Base-by-base conservation (phyloP, 2,329 filamentous ascomycete genomes). In the Claviceps africana region DNA sequence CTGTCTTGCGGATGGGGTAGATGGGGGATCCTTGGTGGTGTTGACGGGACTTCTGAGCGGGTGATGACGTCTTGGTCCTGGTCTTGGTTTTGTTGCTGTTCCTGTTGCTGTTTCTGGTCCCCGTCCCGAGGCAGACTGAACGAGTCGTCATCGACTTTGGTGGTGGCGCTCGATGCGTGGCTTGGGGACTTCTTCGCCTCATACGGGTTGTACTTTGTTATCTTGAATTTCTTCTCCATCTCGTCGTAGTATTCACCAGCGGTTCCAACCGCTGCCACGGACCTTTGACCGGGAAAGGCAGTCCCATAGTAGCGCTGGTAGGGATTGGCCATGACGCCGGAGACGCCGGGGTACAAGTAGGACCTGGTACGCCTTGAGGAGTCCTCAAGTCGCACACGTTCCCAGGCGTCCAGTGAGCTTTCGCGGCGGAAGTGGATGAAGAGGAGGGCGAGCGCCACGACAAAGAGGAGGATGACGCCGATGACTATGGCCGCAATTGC, bases 401-500 rank as follows among this genome's bases (percentile, higher is more conserved):
- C 39, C 40, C 47, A 35, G 15, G 60, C 57, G 6, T 62, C 57
- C 39, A 64, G 64, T 21, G 61, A 60, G 43, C 67, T 66, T 56
- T 76, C 70, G 21, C 66, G 67, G 8, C 72, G 69, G 57, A 72
- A 74, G 62, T 80, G 72, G 1, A 78, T 55, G 50, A 68, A 57
- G 49, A 79, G 72, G 1, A 81, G 65, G 2, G 61, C 68, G 1
- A 64, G 56, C 2, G 67, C 69, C 0, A 72, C 67, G 6, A 74
- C 35, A 3, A 79, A 60, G 1, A 72, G 59, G 0, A 75, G 62
- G 0, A 66, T 65, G 7, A 67, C 70, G 13, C 73, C 76, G 0
- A 78, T 61, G 0, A 67, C 69, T 46, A 81, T 79, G 19, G 77
- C 77, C 0, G 74, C 72, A 17, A 79, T 75, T n/a, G 73, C 72